These are phyloP conservation scores for Xylaria hypoxylon DNA, from an alignment of 2,329 filamentous ascomycete species.

Conservation along the genomic window DNA sequence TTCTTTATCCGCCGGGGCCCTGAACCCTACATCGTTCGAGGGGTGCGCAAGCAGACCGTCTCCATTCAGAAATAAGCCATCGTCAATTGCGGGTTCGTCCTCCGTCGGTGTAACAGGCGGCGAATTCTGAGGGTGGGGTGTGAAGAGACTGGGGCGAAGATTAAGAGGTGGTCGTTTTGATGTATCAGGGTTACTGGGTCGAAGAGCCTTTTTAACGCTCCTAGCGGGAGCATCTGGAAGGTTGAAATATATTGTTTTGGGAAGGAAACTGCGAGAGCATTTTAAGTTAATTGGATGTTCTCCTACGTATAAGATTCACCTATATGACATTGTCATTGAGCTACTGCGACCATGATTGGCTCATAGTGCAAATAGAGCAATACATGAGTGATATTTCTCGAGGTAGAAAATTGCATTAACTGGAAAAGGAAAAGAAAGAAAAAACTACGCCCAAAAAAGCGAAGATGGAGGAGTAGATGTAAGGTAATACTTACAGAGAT, in stretches of 20 bases:
- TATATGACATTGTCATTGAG: constrained; percentile 1
- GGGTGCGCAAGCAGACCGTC: constrained; percentile 70
- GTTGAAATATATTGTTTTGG: constrained; percentile 91
- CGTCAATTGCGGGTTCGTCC: constrained; percentile 53
- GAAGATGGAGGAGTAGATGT: not conserved
- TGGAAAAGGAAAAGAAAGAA: not conserved
- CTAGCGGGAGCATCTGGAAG: constrained; percentile 65
- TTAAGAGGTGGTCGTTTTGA: constrained; percentile 48
- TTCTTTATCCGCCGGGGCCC: constrained; percentile 78
- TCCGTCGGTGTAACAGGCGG: constrained; percentile 67
- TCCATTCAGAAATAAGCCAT: constrained; percentile 65
- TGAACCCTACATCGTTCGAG: constrained; percentile 60
- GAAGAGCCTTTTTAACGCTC: constrained; percentile 34
- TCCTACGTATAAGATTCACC: not conserved
- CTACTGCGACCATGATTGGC: constrained; percentile 12
- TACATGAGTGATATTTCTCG: not conserved
- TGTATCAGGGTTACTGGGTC: constrained; percentile 47
- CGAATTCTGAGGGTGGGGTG: constrained; percentile 60
- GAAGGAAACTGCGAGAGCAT: constrained; percentile 78
- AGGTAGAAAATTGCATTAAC: not conserved
- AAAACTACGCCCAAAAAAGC: no score
- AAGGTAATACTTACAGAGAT: constrained; percentile 57
- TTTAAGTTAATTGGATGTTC: constrained; percentile 18
- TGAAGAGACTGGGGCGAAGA: constrained; percentile 65
- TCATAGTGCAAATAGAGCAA: not conserved